Percentiles rank a stretch among this genome's conserved stretches.
These are phyloP conservation scores for Singerocomus inundabilis DNA, from an alignment of 1,284 basidiomycete genomes.

Conservation along the genomic window DNA sequence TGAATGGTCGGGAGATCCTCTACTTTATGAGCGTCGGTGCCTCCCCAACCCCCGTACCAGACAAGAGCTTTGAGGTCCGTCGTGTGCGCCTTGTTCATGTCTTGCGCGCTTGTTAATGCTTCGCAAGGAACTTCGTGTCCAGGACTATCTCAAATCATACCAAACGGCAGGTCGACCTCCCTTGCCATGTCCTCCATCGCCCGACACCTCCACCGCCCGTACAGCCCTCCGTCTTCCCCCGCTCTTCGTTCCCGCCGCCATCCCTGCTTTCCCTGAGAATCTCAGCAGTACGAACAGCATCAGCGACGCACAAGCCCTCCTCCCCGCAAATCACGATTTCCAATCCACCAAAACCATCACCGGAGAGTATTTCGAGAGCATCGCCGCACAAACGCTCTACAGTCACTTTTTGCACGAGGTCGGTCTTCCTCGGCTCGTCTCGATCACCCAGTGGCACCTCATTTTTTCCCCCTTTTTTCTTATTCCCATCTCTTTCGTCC, in stretches of 20 bases:
- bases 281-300: not conserved
- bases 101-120: not conserved
- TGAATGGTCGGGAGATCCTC: slow-evolving; percentile 13
- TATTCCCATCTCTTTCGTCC: no score
- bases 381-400: slow-evolving; percentile 36
- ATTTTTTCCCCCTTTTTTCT: not conserved
- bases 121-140: slow-evolving; percentile 37
- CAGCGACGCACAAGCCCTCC: slow-evolving; percentile 6
- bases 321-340: slow-evolving; percentile 36
- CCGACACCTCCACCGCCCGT: slow-evolving; percentile 35
- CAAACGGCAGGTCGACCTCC: slow-evolving; percentile 33
- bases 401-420: slow-evolving; percentile 40
- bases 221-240: slow-evolving; percentile 36
- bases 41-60: slow-evolving; percentile 9
- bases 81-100: not conserved
- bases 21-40: slow-evolving; percentile 32
- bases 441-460: not conserved
- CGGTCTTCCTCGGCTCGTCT: slow-evolving; percentile 11
- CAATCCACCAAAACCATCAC: slow-evolving; percentile 11
- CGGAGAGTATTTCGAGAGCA: slow-evolving; percentile 29
- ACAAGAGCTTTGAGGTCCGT: slow-evolving; percentile 33
- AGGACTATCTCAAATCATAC: slow-evolving; percentile 40
- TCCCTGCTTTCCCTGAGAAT: slow-evolving; percentile 14
- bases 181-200: slow-evolving; percentile 35
- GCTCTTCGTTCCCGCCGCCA: slow-evolving; percentile 35